Base-by-base conservation (phyloP, 805 yeast species). In the Saturnispora hagleri region DNA sequence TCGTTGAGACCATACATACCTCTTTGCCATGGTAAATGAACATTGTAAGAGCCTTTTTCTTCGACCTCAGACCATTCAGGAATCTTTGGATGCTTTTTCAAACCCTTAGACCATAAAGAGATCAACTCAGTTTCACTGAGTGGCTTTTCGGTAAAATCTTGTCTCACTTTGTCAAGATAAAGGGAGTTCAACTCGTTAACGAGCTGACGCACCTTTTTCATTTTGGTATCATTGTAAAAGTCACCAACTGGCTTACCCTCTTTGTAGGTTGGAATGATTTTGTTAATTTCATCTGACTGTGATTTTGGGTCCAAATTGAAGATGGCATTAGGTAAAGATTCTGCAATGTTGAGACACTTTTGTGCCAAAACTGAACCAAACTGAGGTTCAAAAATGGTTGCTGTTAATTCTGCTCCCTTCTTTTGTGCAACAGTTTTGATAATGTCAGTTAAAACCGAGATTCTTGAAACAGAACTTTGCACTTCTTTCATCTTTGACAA, bases 21-120 rank as follows among this genome's bases (percentile, higher is more conserved):
- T 52, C 74, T 75, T 69, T 89, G 95, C 90, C 93, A 87, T 52
- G 96, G 96, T 53, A 89, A 72, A 35, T 72, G 61, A 48, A 88
- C 76, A n/a, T 70, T 66, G 31, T 65, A 65, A 2, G 34, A 38
- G 33, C 69, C 69, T 38, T 57, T 57, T 53, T 67, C 69, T 53
- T 65, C 64, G 33, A 66, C 65, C 46, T 66, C 70, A 10, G 60
- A 51, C 51, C 60, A 56, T 56, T 62, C 58, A 58, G 77, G 63
- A 41, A 77, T 50, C 36, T 66, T 68, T 22, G 69, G 67, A 54
- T 77, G 81, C 46, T 63, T 67, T 38, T 60, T 63, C 49, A 83
- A 66, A 5, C 65, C 62, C 43, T 71, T 64, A 12, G 75, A 70
- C 87, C 87, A 83, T 10, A 64, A 62, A 46, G 59, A 52, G 47